Evolutionary conservation across 108 stramenopile genomes (phyloP).

Genomic region (Epithemia pelagica): DNA sequence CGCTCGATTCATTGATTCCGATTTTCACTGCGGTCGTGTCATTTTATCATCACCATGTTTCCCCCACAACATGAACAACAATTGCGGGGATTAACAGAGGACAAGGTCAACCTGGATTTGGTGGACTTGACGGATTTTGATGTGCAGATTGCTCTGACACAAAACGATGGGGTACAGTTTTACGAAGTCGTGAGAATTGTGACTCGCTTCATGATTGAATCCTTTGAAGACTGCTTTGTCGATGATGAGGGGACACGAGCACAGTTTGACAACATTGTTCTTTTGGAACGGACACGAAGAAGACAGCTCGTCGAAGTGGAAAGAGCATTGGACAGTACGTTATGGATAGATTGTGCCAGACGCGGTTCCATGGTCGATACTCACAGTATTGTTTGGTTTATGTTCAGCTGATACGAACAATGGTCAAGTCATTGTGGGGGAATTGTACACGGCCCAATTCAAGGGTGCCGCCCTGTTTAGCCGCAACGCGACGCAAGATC

Average conservation of each 20-base stretch:
- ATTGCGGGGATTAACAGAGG: background rate
- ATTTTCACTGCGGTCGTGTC: no score
- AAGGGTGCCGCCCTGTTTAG: conserved; percentile 11
- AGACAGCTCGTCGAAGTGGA: background rate
- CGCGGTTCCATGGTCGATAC: no score
- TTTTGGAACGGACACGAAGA: background rate
- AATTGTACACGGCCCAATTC: conserved; percentile 2
- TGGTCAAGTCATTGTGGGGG: background rate
- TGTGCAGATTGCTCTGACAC: conserved; percentile 26
- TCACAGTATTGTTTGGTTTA: background rate
- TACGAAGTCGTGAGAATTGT: conserved; percentile 23
- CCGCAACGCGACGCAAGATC: background rate
- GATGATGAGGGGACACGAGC: background rate
- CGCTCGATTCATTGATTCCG: no score
- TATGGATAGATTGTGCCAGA: no score
- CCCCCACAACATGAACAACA: background rate
- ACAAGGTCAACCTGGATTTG: conserved; percentile 17
- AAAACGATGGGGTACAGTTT: conserved; percentile 1
- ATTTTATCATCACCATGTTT: no score
- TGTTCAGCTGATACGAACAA: background rate
- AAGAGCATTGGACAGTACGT: background rate
- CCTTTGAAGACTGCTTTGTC: conserved; percentile 14
- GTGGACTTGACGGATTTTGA: conserved; percentile 32
- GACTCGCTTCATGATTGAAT: conserved; percentile 31
- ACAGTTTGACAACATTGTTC: background rate